Percentiles rank a stretch among this genome's conserved stretches.
These are phyloP conservation scores for Apophysomyces variabilis DNA, from an alignment of 371 early-diverging fungal species.

Conservation along the genomic window DNA sequence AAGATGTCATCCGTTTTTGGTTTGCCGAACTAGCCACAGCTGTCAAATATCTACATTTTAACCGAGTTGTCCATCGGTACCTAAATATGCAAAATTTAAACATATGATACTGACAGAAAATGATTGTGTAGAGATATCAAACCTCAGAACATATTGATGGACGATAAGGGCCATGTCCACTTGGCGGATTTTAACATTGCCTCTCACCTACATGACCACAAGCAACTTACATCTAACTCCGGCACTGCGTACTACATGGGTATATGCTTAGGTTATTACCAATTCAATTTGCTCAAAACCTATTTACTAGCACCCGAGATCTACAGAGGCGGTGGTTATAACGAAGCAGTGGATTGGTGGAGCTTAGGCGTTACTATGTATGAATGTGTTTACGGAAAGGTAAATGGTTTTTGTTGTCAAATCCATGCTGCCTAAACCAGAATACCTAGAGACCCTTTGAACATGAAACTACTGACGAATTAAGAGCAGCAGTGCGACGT, in stretches of 20 bases:
- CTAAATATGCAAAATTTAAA: neutral
- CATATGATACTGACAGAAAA: neutral
- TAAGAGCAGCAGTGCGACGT: slow-evolving; percentile 60
- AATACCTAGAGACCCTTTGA: slow-evolving; percentile 63
- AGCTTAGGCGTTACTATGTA: slow-evolving; percentile 86
- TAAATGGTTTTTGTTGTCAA: slow-evolving; percentile 9
- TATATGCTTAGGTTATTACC: slow-evolving; percentile 28
- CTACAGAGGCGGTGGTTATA: slow-evolving; percentile 73
- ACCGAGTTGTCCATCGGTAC: slow-evolving; percentile 77
- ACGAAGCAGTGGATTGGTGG: slow-evolving; percentile 91
- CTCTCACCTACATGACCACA: slow-evolving; percentile 58
- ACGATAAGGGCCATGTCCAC: slow-evolving; percentile 76
- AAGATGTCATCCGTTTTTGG: slow-evolving; percentile 77
- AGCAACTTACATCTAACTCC: slow-evolving; percentile 72
- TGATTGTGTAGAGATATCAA: slow-evolving; percentile 67
- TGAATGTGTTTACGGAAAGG: slow-evolving; percentile 67
- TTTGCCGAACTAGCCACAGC: slow-evolving; percentile 79
- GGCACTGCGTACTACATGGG: slow-evolving; percentile 84
- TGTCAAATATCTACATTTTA: slow-evolving; percentile 78
- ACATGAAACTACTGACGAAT: slow-evolving; percentile 52
- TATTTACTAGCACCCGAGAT: slow-evolving; percentile 76
- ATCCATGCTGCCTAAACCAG: neutral
- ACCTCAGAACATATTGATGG: slow-evolving; percentile 87
- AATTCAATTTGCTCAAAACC: neutral
- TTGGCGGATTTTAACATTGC: slow-evolving; percentile 88